A percentile compares a stretch with the other conserved stretches of the same genome.
phyloP scores from a whole-genome alignment of 805 yeast genomes.

The Myxozyma mucilagina region DNA sequence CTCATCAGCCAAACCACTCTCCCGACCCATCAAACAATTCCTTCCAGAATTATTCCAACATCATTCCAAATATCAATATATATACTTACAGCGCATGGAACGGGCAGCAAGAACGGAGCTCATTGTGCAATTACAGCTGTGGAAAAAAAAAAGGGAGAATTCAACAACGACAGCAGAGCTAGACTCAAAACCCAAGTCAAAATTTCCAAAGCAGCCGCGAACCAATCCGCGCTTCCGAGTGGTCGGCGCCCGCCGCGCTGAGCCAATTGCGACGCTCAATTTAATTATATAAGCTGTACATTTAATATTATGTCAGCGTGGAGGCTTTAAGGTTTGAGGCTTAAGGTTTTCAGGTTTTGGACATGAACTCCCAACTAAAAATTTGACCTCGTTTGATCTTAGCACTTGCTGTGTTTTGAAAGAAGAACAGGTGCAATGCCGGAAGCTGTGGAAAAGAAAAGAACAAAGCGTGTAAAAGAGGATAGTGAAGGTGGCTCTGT shows the following conservation, averaged over 20 bases:
- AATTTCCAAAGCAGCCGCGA: not conserved
- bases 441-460: slow-evolving; percentile 6
- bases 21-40: too few relatives aligned
- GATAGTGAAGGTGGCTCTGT: not conserved
- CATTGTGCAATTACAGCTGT: slow-evolving; percentile 17
- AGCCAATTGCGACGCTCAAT: slow-evolving; percentile 3
- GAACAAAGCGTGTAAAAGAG: not conserved
- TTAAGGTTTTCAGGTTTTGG: not conserved
- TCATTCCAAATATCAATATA: not conserved
- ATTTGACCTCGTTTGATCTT: not conserved
- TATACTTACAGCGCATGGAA: slow-evolving; percentile 25
- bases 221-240: not conserved
- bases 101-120: slow-evolving; percentile 25
- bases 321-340: not conserved
- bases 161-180: not conserved
- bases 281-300: not conserved
- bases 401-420: not conserved
- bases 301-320: not conserved
- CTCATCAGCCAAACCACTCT: not conserved
- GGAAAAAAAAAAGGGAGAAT: slow-evolving; percentile 1
- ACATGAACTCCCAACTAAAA: slow-evolving; percentile 10
- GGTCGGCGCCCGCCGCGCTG: not conserved
- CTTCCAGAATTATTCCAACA: too few relatives aligned
- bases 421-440: slow-evolving; percentile 3
- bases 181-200: not conserved